phyloP scores from a whole-genome alignment of 768 basidiomycete genomes.

The Myochromella boudieri region DNA sequence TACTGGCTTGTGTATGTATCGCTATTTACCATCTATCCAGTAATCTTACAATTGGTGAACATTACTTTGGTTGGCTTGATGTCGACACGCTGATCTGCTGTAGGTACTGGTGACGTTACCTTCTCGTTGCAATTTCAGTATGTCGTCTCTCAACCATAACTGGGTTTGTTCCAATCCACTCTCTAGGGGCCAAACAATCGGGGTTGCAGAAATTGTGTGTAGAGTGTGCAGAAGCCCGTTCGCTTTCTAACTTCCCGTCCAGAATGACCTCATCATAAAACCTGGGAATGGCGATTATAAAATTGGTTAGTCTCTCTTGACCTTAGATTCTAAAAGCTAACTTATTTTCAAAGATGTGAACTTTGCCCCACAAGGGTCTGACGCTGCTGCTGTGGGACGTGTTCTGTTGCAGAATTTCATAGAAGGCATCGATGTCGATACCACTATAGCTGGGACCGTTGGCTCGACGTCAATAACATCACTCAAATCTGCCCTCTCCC shows the following conservation, averaged over 20 bases:
- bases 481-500: constrained; percentile 57
- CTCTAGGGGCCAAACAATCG: constrained; percentile 49
- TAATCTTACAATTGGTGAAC: constrained; percentile 43
- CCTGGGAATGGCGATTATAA: constrained; percentile 59
- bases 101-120: constrained; percentile 62
- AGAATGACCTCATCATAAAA: constrained; percentile 56
- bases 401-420: constrained; percentile 64
- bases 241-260: constrained; percentile 7
- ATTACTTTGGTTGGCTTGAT: too few relatives aligned
- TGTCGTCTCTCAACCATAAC: constrained; percentile 16
- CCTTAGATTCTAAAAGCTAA: not conserved
- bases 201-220: constrained; percentile 55
- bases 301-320: constrained; percentile 37
- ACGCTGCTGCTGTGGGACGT: constrained; percentile 53
- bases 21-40: constrained; percentile 18
- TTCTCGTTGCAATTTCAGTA: constrained; percentile 60
- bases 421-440: constrained; percentile 58
- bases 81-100: too few relatives aligned
- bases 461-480: constrained; percentile 61
- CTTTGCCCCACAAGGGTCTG: constrained; percentile 56
- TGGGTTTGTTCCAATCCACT: not conserved
- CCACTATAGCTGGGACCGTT: constrained; percentile 54
- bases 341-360: constrained; percentile 47
- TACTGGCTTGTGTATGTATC: too few relatives aligned
- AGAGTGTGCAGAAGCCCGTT: not conserved